A percentile compares a stretch with the other conserved stretches of the same genome.
Evolutionary conservation across 1,284 basidiomycete genomes (phyloP).

Genomic region (Naganishia cerealis): DNA sequence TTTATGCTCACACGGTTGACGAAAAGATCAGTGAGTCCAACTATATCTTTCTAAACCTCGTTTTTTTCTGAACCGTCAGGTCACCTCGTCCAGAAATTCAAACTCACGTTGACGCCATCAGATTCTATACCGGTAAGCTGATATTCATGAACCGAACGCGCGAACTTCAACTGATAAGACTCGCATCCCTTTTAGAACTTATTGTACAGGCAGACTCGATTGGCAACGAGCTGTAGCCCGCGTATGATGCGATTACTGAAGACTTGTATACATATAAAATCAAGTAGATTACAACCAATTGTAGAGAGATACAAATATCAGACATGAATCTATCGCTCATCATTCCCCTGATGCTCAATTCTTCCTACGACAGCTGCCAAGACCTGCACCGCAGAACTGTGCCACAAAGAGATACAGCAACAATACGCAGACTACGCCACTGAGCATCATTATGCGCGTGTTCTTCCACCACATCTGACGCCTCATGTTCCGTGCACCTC

Average conservation of each 20-base stretch:
- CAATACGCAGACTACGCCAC: slow-evolving; percentile 71
- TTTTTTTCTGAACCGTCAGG: neutral
- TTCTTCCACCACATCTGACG: slow-evolving; percentile 98
- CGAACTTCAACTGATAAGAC: neutral
- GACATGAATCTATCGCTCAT: neutral
- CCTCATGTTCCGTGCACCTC: slow-evolving; percentile 77
- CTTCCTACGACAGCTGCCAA: slow-evolving; percentile 61
- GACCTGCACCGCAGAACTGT: slow-evolving; percentile 77
- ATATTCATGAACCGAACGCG: neutral
- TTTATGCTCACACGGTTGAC: slow-evolving; percentile 30
- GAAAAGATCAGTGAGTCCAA: slow-evolving; percentile 31
- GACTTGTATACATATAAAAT: slow-evolving; percentile 10
- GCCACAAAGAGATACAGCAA: slow-evolving; percentile 77
- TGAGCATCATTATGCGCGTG: slow-evolving; percentile 70
- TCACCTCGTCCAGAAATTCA: slow-evolving; percentile 19
- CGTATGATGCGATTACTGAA: neutral
- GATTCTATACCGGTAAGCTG: slow-evolving; percentile 26
- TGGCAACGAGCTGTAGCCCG: slow-evolving; percentile 7
- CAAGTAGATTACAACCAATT: slow-evolving; percentile 16
- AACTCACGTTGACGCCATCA: slow-evolving; percentile 28
- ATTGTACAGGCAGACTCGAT: slow-evolving; percentile 25
- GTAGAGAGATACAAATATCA: slow-evolving; percentile 6
- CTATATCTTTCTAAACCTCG: no score
- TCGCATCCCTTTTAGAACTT: slow-evolving; percentile 12
- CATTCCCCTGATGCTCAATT: neutral